Base-by-base conservation (phyloP, 140 eudicot genomes). In the Anethum foeniculum region DNA sequence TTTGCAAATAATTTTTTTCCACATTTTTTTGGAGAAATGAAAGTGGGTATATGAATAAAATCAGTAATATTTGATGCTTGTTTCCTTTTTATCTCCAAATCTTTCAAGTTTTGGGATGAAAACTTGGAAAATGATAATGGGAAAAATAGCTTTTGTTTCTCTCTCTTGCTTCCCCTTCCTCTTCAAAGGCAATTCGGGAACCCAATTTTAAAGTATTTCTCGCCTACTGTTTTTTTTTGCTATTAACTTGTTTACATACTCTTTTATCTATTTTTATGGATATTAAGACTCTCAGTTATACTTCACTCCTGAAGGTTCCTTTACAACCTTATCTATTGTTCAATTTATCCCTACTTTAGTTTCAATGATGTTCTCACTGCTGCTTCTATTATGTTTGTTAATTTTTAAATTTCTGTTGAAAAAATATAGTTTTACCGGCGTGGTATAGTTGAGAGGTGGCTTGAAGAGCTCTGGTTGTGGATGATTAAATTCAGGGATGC, bases 371-470 rank as follows among this genome's bases (percentile, higher is more conserved):
- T 19, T 36, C 43, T 62, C 39, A 64, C 41, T 25, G 41, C 68
- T 19, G 5, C 44, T 28, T 36, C 13, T 77, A 23, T 34, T 9
- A 71, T 27, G 27, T 28, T 43, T 54, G 28, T 65, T 79, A 54
- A 73, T 69, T 58, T 58, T 77, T 80, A 52, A 81, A 71, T 41
- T 81, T 41, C 73, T 25, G 79, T 77, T 74, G 81, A 62, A 69
- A 82, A 82, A 25, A 81, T 87, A 71, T 86, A 96, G 99, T 93
- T 89, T 87, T 93, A 86, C 71, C 91, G 89, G 84, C 93, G 80
- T 86, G 97, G 94, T 87, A 84, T 82, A 44, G 94, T 93, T 80
- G 98, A 93, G 87, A 86, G 96, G 85, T 96, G 99, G 98, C 89
- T 91, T 83, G 97, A 91, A 81, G 97, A 91, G 47, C 86, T 91